These are phyloP conservation scores for Imleria badia DNA, from an alignment of 768 basidiomycete genomes.

Conservation along the genomic window DNA sequence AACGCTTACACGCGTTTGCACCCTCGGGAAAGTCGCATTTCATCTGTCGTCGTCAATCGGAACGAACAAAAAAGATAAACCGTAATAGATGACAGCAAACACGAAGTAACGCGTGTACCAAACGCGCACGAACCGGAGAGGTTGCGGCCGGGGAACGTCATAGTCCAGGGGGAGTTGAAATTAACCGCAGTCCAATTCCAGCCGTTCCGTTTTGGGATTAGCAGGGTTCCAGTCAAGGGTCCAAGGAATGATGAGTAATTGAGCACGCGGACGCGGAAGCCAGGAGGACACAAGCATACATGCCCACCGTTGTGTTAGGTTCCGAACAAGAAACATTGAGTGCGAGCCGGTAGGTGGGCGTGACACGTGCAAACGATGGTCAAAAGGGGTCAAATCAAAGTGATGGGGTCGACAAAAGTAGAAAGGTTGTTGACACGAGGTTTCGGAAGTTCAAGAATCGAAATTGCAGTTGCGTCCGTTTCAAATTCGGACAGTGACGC, in stretches of 20 bases:
- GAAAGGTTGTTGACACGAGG: conserved; percentile 22
- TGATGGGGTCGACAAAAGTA: conserved; percentile 6
- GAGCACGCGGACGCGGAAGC: background rate
- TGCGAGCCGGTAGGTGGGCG: background rate
- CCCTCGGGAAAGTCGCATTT: conserved; percentile 78
- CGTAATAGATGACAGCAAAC: conserved; percentile 4
- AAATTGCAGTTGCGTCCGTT: conserved; percentile 23
- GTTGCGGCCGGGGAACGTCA: conserved; percentile 6
- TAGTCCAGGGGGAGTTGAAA: conserved; percentile 1
- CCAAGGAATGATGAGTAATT: conserved; percentile 3
- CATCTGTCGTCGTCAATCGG: conserved; percentile 52
- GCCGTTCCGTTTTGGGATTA: conserved; percentile 13
- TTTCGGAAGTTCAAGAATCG: conserved; percentile 25
- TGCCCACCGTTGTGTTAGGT: conserved; percentile 8
- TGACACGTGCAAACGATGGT: background rate
- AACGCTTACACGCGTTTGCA: conserved; percentile 77
- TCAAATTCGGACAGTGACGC: conserved; percentile 10
- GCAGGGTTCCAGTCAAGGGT: conserved; percentile 1
- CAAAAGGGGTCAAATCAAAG: background rate
- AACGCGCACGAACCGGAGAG: background rate
- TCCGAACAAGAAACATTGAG: conserved; percentile 13
- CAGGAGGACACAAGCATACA: conserved; percentile 1
- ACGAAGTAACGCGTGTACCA: background rate
- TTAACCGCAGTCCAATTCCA: conserved; percentile 6
- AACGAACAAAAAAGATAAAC: conserved; percentile 12